Evolutionary conservation across 2,329 filamentous ascomycete genomes (phyloP).

Genomic region (Claviceps cyperi): DNA sequence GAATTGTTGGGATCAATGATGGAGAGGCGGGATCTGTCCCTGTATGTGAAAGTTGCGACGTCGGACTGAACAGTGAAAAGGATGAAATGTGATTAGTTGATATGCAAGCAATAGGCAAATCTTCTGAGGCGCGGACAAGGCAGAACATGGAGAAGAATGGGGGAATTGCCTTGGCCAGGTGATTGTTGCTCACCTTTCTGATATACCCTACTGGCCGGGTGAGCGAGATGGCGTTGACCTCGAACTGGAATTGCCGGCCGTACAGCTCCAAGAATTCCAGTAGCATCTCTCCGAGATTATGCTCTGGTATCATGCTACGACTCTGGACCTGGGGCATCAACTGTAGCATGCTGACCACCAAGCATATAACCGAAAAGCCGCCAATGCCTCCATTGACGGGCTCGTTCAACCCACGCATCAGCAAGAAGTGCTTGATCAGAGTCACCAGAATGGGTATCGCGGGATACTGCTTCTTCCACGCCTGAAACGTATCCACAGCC

Average conservation of each 20-base stretch:
- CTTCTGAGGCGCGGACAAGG: too few species aligned
- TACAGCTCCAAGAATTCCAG: slow-evolving; percentile 85
- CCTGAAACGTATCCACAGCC: slow-evolving; percentile 65
- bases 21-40: slow-evolving; percentile 53
- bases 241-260: slow-evolving; percentile 64
- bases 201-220: slow-evolving; percentile 56
- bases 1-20: slow-evolving; percentile 86
- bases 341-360: slow-evolving; percentile 81
- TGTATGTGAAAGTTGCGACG: slow-evolving; percentile 35
- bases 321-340: slow-evolving; percentile 58
- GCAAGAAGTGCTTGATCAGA: slow-evolving; percentile 80
- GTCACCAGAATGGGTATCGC: slow-evolving; percentile 77
- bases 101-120: too few species aligned
- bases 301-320: slow-evolving; percentile 39
- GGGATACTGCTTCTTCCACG: slow-evolving; percentile 68
- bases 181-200: slow-evolving; percentile 49
- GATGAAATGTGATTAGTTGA: not conserved
- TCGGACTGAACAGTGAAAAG: slow-evolving; percentile 20
- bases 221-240: slow-evolving; percentile 57
- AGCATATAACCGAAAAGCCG: slow-evolving; percentile 85
- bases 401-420: slow-evolving; percentile 83
- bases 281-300: slow-evolving; percentile 66
- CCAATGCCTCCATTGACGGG: slow-evolving; percentile 83
- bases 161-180: not conserved
- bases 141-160: not conserved